Conservation (phyloP, 257 asterid species). For the Fraxinus pennsylvanica region DNA sequence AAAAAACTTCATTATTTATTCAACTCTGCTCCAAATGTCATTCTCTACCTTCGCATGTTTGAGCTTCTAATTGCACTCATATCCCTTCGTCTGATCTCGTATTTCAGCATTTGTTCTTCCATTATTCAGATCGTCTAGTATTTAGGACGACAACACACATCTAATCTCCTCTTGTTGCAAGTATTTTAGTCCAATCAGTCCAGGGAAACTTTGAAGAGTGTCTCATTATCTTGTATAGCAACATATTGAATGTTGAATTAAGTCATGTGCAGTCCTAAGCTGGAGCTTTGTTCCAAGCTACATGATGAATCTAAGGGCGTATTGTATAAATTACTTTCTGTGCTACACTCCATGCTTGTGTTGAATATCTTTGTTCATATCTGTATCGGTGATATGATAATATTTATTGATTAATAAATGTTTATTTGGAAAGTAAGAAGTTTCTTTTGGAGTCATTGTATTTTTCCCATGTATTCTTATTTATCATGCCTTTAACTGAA, state of each 20-base stretch:
- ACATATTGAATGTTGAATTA: neutral
- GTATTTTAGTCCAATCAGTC: no score
- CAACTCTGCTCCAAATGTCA: no score
- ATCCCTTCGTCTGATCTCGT: no score
- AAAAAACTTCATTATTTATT: no score
- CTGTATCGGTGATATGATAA: neutral
- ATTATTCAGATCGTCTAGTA: no score
- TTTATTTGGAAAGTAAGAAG: neutral
- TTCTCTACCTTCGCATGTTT: no score
- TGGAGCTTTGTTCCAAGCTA: neutral
- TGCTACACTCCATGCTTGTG: neutral
- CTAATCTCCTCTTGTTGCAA: no score
- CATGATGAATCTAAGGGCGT: neutral
- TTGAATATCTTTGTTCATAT: neutral
- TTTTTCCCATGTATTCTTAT: slow-evolving; percentile 12
- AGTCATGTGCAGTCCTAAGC: neutral
- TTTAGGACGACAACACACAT: no score
- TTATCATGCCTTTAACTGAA: neutral
- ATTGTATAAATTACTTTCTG: neutral
- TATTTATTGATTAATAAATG: neutral
- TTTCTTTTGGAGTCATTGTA: neutral
- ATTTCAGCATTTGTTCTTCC: no score
- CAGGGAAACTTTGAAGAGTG: neutral
- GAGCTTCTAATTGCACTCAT: no score
- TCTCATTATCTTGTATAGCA: neutral